phyloP scores from a whole-genome alignment of 2,329 filamentous ascomycete species.

The Rutstroemia sydowiana region DNA sequence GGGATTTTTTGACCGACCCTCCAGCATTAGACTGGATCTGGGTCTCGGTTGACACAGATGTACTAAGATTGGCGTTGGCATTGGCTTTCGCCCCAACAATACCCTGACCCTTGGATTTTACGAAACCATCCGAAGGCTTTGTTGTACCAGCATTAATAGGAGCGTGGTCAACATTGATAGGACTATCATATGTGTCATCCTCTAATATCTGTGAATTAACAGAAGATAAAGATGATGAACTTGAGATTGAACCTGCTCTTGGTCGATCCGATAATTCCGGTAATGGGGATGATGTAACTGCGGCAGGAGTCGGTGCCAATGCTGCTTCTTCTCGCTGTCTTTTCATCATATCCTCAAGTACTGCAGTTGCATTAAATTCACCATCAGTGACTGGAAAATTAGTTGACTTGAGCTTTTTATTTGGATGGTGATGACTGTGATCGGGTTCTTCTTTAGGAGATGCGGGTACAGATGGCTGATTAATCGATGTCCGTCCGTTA shows the following conservation, averaged over 20 bases:
- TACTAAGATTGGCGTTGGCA: constrained; percentile 18
- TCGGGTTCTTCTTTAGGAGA: constrained; percentile 15
- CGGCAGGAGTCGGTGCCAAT: background rate
- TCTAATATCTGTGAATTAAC: constrained; percentile 27
- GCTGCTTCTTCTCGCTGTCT: constrained; percentile 7
- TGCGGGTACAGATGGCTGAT: constrained; percentile 5
- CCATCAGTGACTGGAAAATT: constrained; percentile 14
- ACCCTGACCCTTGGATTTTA: constrained; percentile 3
- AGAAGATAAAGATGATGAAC: constrained; percentile 33
- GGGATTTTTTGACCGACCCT: constrained; percentile 15
- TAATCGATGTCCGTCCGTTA: background rate
- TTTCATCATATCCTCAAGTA: background rate
- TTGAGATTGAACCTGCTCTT: constrained; percentile 27
- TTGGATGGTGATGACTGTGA: constrained; percentile 17
- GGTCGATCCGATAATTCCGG: constrained; percentile 3
- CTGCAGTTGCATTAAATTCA: constrained; percentile 10
- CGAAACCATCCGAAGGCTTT: constrained; percentile 3
- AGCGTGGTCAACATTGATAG: constrained; percentile 11
- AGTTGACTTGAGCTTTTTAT: constrained; percentile 24
- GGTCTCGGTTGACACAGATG: constrained; percentile 24
- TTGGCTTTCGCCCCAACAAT: constrained; percentile 8
- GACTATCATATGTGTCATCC: constrained; percentile 9
- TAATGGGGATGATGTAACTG: constrained; percentile 1
- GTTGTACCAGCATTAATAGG: constrained; percentile 6
- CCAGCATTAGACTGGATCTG: constrained; percentile 18